phyloP scores from a whole-genome alignment of 2,329 filamentous ascomycete genomes.

The Hyphodiscus sp. region DNA sequence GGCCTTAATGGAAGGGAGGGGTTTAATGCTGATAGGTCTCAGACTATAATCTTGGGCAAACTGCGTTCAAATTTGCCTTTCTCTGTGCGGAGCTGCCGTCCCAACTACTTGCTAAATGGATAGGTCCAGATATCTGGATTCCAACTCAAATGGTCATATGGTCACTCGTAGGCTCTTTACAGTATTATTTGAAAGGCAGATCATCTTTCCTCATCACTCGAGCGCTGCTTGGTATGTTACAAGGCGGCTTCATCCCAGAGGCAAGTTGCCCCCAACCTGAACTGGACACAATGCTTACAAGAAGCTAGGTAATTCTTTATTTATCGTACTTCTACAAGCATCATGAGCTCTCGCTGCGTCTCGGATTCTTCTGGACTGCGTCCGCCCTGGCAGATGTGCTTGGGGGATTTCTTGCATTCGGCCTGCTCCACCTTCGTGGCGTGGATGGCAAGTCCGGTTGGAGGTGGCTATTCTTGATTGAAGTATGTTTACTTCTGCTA shows the following conservation, averaged over 20 bases:
- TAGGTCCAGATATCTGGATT: conserved; percentile 45
- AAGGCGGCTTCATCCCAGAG: conserved; percentile 28
- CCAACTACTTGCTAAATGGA: conserved; percentile 39
- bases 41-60: conserved; percentile 43
- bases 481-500: conserved; percentile 29
- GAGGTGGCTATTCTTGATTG: conserved; percentile 36
- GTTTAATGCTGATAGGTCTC: neutral
- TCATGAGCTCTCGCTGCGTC: conserved; percentile 21
- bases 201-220: conserved; percentile 29
- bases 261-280: conserved; percentile 36
- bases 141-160: conserved; percentile 47
- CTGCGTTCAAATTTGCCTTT: conserved; percentile 32
- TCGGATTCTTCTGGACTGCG: conserved; percentile 24
- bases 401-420: conserved; percentile 22
- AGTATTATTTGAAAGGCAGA: conserved; percentile 30
- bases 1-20: too few relatives aligned
- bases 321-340: conserved; percentile 26
- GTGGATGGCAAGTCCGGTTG: conserved; percentile 19
- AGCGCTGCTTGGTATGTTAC: conserved; percentile 21
- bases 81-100: conserved; percentile 48
- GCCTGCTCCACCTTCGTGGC: conserved; percentile 21
- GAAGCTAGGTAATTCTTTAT: conserved; percentile 23
- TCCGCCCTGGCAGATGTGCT: conserved; percentile 18
- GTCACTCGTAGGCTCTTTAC: conserved; percentile 49
- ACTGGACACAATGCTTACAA: conserved; percentile 47